Evolutionary conservation across 2,329 filamentous ascomycete genomes (phyloP).

Genomic region (Diplocarpon rosae): DNA sequence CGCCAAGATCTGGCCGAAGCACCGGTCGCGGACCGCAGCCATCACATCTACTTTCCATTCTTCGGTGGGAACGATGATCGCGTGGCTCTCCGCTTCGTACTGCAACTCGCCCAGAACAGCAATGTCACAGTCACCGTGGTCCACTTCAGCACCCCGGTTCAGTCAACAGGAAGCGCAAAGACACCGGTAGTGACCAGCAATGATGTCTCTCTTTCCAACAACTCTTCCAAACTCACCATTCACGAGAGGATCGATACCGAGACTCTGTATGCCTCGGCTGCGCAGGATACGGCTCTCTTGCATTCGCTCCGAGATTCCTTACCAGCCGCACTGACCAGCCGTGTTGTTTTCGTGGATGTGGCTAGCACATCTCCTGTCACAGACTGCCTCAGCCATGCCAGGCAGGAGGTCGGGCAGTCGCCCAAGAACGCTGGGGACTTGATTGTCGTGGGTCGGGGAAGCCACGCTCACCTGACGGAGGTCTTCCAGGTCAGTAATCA

Average conservation of each 20-base stretch:
- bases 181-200: constrained; percentile 8
- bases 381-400: constrained; percentile 38
- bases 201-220: neutral
- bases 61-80: constrained; percentile 76
- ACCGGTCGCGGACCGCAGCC: constrained; percentile 55
- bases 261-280: constrained; percentile 16
- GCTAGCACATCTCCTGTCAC: constrained; percentile 32
- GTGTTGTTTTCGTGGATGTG: constrained; percentile 47
- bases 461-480: constrained; percentile 16
- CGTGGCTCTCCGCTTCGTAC: constrained; percentile 65
- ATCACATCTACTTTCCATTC: constrained; percentile 81
- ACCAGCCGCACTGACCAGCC: constrained; percentile 35
- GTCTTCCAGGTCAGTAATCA: constrained; percentile 19
- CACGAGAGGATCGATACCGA: constrained; percentile 18
- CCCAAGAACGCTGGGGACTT: constrained; percentile 60
- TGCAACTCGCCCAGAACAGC: constrained; percentile 73
- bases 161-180: constrained; percentile 11
- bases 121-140: constrained; percentile 70
- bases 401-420: constrained; percentile 47
- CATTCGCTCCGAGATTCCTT: constrained; percentile 44
- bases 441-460: constrained; percentile 49
- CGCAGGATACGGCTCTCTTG: constrained; percentile 39
- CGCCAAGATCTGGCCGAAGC: constrained; percentile 41
- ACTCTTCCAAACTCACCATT: constrained; percentile 13
- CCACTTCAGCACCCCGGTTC: constrained; percentile 36